Evolutionary conservation across 352 stramenopile species (phyloP), one percentile per base, ranked within the genome.

Genomic region (Pseudoperonospora humuli): DNA sequence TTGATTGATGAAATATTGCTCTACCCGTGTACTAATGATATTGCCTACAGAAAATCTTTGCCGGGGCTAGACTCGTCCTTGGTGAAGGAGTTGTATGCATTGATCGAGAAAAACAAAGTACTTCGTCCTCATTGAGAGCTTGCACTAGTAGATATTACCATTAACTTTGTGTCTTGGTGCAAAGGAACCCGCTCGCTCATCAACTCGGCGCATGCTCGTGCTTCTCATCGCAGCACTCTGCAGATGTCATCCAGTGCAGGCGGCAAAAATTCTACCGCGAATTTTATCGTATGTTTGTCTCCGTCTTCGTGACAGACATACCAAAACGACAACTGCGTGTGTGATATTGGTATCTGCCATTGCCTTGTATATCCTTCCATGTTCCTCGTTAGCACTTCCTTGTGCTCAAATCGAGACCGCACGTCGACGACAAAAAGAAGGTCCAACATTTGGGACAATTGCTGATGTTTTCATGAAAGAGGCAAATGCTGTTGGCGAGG

Each of bases 21-120:
- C 33, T 25, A n/a, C n/a, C n/a, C n/a, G n/a, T n/a, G n/a, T 19
- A 15, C 9, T 35, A 38, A 38, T 13, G 3, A n/a, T 21, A 17
- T 11, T 24, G 8, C 11, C 5, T 32, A 13, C 18, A 86, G 71
- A 18, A 41, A 78, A 50, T 41, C 51, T 10, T 35, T 81, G 9
- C 71, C 61, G 3, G 29, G 38, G 13, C 43, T 86, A 7, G 52
- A 72, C 39, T 1, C 49, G 15, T 39, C 56, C 2, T 49, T 77
- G 19, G 59, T 79, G 3, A 51, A 39, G 10, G 67, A 83, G 18
- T 45, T 79, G 6, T 72, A 70, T 36, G 20, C 27, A 2, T 43
- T 65, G 31, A 67, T 86, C 19, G 70, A 84, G 45, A 76, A 73
- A 13, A 86, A 75, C 43, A 83, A 84, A 65, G 69, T 78, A 36